Evolutionary conservation across 177 flowering plant species (phyloP).

Genomic region (Vitis hybrid): DNA sequence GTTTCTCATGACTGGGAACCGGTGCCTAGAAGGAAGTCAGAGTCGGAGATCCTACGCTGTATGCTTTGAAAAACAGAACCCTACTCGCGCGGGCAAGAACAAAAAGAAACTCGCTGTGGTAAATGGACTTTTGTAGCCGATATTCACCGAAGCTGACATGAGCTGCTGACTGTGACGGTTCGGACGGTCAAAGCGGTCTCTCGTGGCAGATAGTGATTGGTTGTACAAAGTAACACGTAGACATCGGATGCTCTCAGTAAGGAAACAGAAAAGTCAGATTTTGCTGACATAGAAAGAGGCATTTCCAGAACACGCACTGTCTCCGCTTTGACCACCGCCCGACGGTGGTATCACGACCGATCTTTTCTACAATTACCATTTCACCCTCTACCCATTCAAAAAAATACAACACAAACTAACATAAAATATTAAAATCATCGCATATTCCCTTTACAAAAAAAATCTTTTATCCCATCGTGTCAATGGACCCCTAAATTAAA

Average conservation of each 20-base stretch:
- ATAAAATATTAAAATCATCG: too few species aligned
- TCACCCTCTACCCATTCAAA: neutral
- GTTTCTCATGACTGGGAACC: neutral
- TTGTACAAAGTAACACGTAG: too few species aligned
- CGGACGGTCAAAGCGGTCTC: too few species aligned
- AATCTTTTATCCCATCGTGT: too few species aligned
- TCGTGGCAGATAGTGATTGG: too few species aligned
- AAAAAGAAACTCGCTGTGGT: neutral
- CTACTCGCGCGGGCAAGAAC: neutral
- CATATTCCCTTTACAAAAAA: too few species aligned
- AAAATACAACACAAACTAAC: too few species aligned
- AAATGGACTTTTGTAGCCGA: neutral
- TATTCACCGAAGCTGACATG: too few species aligned
- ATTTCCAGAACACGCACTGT: constrained; percentile 10
- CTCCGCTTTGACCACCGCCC: constrained; percentile 16
- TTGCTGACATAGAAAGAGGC: constrained; percentile 22
- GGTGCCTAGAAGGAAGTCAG: neutral
- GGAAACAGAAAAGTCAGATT: constrained; percentile 25
- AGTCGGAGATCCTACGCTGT: neutral
- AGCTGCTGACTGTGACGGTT: neutral
- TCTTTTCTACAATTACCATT: neutral
- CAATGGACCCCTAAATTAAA: too few species aligned
- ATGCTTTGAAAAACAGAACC: neutral
- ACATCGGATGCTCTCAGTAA: neutral
- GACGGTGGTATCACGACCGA: neutral